phyloP scores from a whole-genome alignment of 768 basidiomycete species.

The Serendipita sp. region DNA sequence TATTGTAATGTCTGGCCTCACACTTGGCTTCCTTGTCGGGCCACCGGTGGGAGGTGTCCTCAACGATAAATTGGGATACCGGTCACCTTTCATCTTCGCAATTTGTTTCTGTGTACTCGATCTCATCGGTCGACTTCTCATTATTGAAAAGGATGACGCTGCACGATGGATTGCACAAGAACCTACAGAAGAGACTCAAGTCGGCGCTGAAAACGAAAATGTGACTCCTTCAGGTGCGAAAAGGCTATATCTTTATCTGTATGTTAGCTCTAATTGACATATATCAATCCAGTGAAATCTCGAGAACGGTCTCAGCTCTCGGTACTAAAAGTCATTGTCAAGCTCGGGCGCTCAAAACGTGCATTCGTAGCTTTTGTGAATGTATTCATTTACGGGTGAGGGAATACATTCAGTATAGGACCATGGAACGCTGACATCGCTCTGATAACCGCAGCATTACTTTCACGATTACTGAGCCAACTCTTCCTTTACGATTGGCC shows the following conservation, averaged over 20 bases:
- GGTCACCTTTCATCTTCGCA: slow-evolving; percentile 41
- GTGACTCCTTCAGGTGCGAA: slow-evolving; percentile 9
- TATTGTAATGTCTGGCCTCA: slow-evolving; percentile 39
- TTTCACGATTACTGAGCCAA: slow-evolving; percentile 35
- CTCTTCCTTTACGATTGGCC: slow-evolving; percentile 39
- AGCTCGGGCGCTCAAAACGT: slow-evolving; percentile 29
- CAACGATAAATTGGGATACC: slow-evolving; percentile 38
- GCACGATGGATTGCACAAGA: slow-evolving; percentile 33
- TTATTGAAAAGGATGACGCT: slow-evolving; percentile 40
- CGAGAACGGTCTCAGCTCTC: slow-evolving; percentile 16
- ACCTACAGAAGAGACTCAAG: slow-evolving; percentile 9
- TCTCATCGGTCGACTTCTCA: slow-evolving; percentile 34
- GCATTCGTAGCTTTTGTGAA: slow-evolving; percentile 30
- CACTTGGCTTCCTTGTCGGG: slow-evolving; percentile 40
- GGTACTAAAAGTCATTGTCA: slow-evolving; percentile 25
- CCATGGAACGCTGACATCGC: background rate
- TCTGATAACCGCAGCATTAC: slow-evolving; percentile 23
- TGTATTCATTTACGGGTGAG: slow-evolving; percentile 39
- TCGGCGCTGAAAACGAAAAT: background rate
- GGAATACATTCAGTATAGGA: background rate
- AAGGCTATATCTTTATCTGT: slow-evolving; percentile 5
- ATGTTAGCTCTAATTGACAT: background rate
- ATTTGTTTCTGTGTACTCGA: slow-evolving; percentile 32
- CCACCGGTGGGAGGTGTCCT: slow-evolving; percentile 42
- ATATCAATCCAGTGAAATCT: background rate